Evolutionary conservation across 768 basidiomycete species (phyloP).

Genomic region (Rubroboletus pulcherrimus): DNA sequence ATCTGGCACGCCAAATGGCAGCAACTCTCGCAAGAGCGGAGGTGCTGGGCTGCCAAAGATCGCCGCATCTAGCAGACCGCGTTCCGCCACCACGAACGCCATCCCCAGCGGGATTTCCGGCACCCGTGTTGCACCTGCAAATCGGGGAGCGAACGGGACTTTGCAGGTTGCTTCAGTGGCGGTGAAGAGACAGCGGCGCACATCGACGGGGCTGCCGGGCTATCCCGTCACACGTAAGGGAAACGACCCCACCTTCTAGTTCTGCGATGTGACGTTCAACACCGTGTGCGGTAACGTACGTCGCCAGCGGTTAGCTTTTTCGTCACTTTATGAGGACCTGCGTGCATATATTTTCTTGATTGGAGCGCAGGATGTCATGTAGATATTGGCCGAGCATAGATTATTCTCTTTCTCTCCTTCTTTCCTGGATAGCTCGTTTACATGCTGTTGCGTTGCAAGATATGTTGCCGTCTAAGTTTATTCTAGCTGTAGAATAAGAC

Average conservation of each 20-base stretch:
- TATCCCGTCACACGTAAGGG: conserved; percentile 33
- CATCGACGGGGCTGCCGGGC: conserved; percentile 54
- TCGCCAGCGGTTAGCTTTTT: conserved; percentile 6
- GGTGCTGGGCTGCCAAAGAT: conserved; percentile 66
- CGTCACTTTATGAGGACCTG: conserved; percentile 16
- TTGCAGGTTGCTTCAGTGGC: conserved; percentile 31
- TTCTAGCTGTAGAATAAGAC: conserved; percentile 29
- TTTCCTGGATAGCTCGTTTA: conserved; percentile 10
- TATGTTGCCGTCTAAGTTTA: conserved; percentile 33
- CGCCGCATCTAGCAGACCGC: conserved; percentile 68
- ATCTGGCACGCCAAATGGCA: conserved; percentile 62
- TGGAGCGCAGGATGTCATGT: conserved; percentile 32
- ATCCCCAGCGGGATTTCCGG: conserved; percentile 45
- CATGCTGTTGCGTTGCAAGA: conserved; percentile 18
- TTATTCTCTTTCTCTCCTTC: conserved; percentile 26
- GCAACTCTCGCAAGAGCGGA: conserved; percentile 55
- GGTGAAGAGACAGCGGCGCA: conserved; percentile 81
- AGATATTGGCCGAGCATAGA: conserved; percentile 32
- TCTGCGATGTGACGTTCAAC: conserved; percentile 2
- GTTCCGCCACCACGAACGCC: conserved; percentile 64
- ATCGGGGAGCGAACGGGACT: conserved; percentile 21
- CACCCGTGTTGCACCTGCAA: conserved; percentile 37
- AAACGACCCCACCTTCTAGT: conserved; percentile 17
- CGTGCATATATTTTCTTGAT: conserved; percentile 33
- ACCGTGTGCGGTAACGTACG: conserved; percentile 3